Base-by-base conservation (phyloP, 164 flowering plant species). In the Umbilicus rupestris region DNA sequence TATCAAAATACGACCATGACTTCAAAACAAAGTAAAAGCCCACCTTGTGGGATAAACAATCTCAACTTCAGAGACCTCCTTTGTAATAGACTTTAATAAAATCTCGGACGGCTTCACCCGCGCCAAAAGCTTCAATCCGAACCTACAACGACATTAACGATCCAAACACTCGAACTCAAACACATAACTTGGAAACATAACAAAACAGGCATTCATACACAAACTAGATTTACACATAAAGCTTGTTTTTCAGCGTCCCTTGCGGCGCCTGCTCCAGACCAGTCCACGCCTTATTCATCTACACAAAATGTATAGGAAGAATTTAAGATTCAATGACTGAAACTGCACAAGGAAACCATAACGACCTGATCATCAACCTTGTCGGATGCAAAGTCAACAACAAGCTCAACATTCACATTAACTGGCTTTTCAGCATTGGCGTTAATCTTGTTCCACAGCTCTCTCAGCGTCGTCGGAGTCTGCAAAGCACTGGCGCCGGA, bases 271-370 rank as follows among this genome's bases (percentile, higher is more conserved):
- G 79, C 76, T 82, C 91, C 26, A 93, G 74, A 59, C 78, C 84
- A 57, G 24, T 75, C 98, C 98, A 93, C 70, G 87, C 88, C 52
- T 66, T 81, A 74, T 86, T 85, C 97, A 93, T 93, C 98, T 93
- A 67, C 59, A 52, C 33, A 11, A 28, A 60, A n/a, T 22, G 33
- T 30, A 45, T 2, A 50, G 1, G n/a, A 2, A 26, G 19, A 39
- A 69, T 29, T 19, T 12, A 9, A 28, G 12, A 64, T 28, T 26
- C 39, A 31, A 5, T 37, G 15, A 8, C 55, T 5, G 16, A 64
- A n/a, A 45, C 26, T 10, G n/a, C 45, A 62, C 8, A 57, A 42
- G 11, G 15, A 69, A 22, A 39, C 33, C 39, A 22, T 35, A 20
- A 35, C 20, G 15, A 0, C 26, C n/a, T 19, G 19, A 39, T 11